These are phyloP conservation scores for Astrephomene gubernaculifera DNA, from an alignment of 139 green algal genomes.

Conservation along the genomic window DNA sequence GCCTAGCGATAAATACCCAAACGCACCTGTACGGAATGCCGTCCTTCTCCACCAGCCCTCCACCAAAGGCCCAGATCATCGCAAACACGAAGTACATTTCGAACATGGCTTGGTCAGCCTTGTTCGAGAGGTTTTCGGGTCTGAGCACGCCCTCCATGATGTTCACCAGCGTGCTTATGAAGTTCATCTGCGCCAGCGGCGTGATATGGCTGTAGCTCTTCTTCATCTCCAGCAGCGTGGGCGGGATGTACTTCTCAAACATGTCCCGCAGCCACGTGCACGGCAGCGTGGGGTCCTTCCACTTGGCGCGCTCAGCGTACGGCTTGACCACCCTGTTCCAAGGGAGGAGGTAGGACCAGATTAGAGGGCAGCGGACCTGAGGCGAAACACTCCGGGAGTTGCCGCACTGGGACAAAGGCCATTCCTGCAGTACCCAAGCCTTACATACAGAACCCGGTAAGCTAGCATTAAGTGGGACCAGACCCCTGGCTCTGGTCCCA, in stretches of 20 bases:
- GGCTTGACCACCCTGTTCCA: slow-evolving; percentile 68
- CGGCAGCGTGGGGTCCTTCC: slow-evolving; percentile 79
- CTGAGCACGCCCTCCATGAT: slow-evolving; percentile 86
- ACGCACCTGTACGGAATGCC: slow-evolving; percentile 86
- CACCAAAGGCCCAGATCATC: slow-evolving; percentile 89
- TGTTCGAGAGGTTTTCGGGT: slow-evolving; percentile 83
- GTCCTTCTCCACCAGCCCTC: slow-evolving; percentile 87
- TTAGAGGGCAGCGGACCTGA: background rate
- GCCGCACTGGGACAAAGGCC: no score
- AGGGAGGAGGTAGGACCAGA: no score
- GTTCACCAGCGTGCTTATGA: slow-evolving; percentile 81
- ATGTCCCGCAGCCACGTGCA: slow-evolving; percentile 78
- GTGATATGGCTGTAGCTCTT: slow-evolving; percentile 86
- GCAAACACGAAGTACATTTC: slow-evolving; percentile 92
- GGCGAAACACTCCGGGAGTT: background rate
- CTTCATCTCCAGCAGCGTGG: slow-evolving; percentile 87
- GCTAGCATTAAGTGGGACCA: no score
- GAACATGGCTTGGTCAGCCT: slow-evolving; percentile 81
- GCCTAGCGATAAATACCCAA: no score
- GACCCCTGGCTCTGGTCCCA: background rate
- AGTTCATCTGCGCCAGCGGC: slow-evolving; percentile 89
- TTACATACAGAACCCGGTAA: no score
- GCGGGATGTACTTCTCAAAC: slow-evolving; percentile 86
- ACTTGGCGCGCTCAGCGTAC: slow-evolving; percentile 87
- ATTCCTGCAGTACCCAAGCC: no score